Evolutionary conservation across 192 early-diverging fungal genomes (phyloP).

Genomic region (Backusella westeae): DNA sequence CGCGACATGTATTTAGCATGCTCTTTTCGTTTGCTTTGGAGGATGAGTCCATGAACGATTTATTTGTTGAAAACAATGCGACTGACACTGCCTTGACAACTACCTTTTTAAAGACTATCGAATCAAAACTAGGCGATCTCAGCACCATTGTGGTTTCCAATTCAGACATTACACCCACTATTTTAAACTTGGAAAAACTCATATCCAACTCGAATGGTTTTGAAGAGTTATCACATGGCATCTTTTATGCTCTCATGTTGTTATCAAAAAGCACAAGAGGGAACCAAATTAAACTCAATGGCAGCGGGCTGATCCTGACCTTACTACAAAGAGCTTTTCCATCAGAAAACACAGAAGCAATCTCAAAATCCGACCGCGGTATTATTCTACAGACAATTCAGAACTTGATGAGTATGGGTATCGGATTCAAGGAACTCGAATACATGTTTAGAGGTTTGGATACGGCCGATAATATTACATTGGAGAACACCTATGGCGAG

Average conservation of each 20-base stretch:
- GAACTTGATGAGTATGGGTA: conserved; percentile 54
- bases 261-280: conserved; percentile 46
- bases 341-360: conserved; percentile 4
- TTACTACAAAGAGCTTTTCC: conserved; percentile 36
- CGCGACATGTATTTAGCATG: conserved; percentile 51
- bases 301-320: conserved; percentile 43
- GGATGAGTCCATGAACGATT: conserved; percentile 39
- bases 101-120: neutral
- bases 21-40: conserved; percentile 54
- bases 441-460: conserved; percentile 55
- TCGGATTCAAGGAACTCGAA: conserved; percentile 50
- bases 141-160: conserved; percentile 13
- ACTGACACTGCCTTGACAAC: neutral
- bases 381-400: conserved; percentile 42
- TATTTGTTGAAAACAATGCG: conserved; percentile 38
- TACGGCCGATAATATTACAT: neutral
- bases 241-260: conserved; percentile 38
- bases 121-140: neutral
- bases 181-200: conserved; percentile 30
- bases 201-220: neutral
- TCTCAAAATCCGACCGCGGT: neutral
- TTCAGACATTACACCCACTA: conserved; percentile 30
- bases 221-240: conserved; percentile 21
- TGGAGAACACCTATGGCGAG: conserved; percentile 31
- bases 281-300: conserved; percentile 54